These are phyloP conservation scores for Rhizopus delemar DNA, from an alignment of 371 early-diverging fungal genomes.

Conservation along the genomic window DNA sequence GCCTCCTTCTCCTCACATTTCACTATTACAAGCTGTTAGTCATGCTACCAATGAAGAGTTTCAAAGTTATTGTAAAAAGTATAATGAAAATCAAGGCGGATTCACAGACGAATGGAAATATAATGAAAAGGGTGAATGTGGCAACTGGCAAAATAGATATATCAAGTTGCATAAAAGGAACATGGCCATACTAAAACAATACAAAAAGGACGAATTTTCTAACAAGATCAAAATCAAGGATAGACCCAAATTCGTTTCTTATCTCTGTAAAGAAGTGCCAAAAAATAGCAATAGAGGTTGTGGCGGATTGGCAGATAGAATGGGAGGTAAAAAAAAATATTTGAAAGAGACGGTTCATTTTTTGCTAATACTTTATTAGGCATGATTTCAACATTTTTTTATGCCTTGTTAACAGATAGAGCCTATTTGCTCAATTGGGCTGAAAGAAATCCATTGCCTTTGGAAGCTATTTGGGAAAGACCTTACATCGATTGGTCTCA, in stretches of 20 bases:
- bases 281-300: constrained; percentile 46
- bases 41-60: constrained; percentile 36
- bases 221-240: constrained; percentile 19
- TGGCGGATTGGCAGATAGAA: constrained; percentile 54
- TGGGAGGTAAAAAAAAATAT: constrained; percentile 38
- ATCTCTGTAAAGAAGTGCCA: constrained; percentile 45
- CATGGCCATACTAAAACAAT: constrained; percentile 31
- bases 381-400: constrained; percentile 55
- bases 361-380: constrained; percentile 23
- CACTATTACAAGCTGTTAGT: constrained; percentile 33
- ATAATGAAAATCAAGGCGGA: constrained; percentile 21
- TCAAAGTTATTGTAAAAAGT: constrained; percentile 38
- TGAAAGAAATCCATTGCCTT: constrained; percentile 37
- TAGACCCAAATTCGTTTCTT: constrained; percentile 41
- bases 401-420: constrained; percentile 46
- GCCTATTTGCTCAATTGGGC: constrained; percentile 46
- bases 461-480: constrained; percentile 46
- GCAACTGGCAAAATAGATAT: constrained; percentile 50
- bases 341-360: not conserved
- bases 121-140: constrained; percentile 42
- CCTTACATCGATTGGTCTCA: constrained; percentile 50
- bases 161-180: constrained; percentile 35
- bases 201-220: constrained; percentile 36
- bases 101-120: constrained; percentile 27
- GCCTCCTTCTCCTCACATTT: constrained; percentile 43